phyloP scores from a whole-genome alignment of 805 yeast genomes.

The Metschnikowia lunata region DNA sequence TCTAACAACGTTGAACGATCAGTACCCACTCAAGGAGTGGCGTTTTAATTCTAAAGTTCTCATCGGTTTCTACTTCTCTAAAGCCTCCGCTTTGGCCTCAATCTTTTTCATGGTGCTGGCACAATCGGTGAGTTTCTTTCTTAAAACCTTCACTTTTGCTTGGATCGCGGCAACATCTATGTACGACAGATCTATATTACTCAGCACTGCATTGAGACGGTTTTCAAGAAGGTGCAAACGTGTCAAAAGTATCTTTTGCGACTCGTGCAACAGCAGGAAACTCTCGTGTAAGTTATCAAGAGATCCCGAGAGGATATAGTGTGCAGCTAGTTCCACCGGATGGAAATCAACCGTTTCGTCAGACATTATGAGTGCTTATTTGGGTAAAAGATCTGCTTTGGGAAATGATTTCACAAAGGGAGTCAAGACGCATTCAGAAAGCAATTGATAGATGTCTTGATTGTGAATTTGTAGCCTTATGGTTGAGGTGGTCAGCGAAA shows the following conservation, averaged over 20 bases:
- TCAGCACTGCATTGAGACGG: slow-evolving; percentile 25
- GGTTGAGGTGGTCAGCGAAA: too few species aligned
- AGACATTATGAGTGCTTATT: neutral
- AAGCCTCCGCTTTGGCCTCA: slow-evolving; percentile 28
- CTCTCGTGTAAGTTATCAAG: slow-evolving; percentile 48
- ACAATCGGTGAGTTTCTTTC: slow-evolving; percentile 27
- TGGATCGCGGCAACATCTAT: slow-evolving; percentile 20
- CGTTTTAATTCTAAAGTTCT: neutral
- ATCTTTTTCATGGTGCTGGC: slow-evolving; percentile 31
- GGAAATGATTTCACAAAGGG: too few species aligned
- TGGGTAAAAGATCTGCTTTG: too few species aligned
- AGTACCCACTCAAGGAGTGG: neutral
- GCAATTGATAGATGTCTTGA: too few species aligned
- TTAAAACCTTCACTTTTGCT: slow-evolving; percentile 25
- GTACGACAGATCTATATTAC: slow-evolving; percentile 17
- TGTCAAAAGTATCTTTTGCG: slow-evolving; percentile 51
- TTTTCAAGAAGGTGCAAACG: slow-evolving; percentile 43
- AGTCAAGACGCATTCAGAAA: too few species aligned
- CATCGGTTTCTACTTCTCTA: neutral
- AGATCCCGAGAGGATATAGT: slow-evolving; percentile 50
- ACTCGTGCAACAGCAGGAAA: slow-evolving; percentile 50
- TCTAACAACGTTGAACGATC: neutral
- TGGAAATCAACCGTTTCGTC: slow-evolving; percentile 38
- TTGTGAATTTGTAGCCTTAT: too few species aligned
- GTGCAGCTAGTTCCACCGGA: slow-evolving; percentile 58